A percentile compares a stretch with the other conserved stretches of the same genome.
phyloP scores from a whole-genome alignment of 106 monocot species.

The Dioscorea dumetorum region DNA sequence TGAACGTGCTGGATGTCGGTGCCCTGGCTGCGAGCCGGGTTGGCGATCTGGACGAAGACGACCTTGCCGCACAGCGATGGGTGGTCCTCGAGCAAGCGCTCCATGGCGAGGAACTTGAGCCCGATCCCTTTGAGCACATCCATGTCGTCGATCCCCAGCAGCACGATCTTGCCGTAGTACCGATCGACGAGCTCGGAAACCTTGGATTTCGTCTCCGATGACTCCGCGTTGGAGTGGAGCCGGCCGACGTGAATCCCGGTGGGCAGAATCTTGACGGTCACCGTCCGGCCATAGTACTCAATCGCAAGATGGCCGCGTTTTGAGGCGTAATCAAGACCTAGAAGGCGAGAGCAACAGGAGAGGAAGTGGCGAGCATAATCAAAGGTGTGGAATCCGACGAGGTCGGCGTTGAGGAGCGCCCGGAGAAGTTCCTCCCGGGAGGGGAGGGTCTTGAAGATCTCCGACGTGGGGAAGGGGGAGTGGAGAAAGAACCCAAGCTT shows the following conservation, averaged over 20 bases:
- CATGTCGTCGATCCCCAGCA: slow-evolving; percentile 75
- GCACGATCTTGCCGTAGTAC: slow-evolving; percentile 30
- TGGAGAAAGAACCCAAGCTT: slow-evolving; percentile 81
- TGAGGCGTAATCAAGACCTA: slow-evolving; percentile 77
- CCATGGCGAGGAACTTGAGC: slow-evolving; percentile 88
- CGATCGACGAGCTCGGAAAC: slow-evolving; percentile 18
- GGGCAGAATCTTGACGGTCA: slow-evolving; percentile 75
- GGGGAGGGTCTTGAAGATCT: slow-evolving; percentile 75
- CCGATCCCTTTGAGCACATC: slow-evolving; percentile 90
- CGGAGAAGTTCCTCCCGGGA: slow-evolving; percentile 73
- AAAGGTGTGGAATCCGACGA: slow-evolving; percentile 86
- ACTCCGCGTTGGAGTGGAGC: slow-evolving; percentile 30
- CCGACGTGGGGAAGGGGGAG: slow-evolving; percentile 83
- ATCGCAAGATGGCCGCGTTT: slow-evolving; percentile 61
- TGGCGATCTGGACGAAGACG: slow-evolving; percentile 80
- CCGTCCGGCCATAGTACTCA: slow-evolving; percentile 78
- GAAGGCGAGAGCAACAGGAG: slow-evolving; percentile 58
- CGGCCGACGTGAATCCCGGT: slow-evolving; percentile 67
- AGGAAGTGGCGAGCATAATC: slow-evolving; percentile 88
- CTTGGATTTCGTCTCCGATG: slow-evolving; percentile 22
- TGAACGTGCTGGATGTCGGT: slow-evolving; percentile 74
- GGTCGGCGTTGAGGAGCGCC: slow-evolving; percentile 63
- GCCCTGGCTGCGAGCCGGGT: slow-evolving; percentile 81
- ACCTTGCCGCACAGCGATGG: slow-evolving; percentile 41
- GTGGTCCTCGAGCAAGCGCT: slow-evolving; percentile 60